Base-by-base conservation (phyloP, 192 early-diverging fungal species). In the Coemansia sp. region DNA sequence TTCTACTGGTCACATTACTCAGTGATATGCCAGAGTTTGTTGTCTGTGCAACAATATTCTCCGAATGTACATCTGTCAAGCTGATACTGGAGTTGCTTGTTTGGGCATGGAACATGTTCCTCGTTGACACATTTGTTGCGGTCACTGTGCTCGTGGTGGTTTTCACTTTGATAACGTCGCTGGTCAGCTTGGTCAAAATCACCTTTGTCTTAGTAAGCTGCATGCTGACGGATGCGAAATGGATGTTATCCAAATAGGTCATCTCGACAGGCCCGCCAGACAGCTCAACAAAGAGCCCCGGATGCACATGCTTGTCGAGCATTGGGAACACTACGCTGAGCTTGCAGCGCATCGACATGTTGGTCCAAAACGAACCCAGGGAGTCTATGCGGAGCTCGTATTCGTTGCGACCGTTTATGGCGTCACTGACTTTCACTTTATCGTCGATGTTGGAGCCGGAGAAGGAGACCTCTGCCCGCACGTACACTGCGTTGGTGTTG, bases 381-480 rank as follows among this genome's bases (percentile, higher is more conserved):
- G 64, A 67, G 51, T 59, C 56, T n/a, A 77, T 70, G 51, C 55
- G 42, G 21, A 77, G 63, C n/a, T 77, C 66, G 53, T 77, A 77
- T 53, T 71, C 75, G 25, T 62, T 61, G 21, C 63, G 58, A 5
- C 23, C 29, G 23, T 72, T 77, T 15, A 65, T 8, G 9, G 45
- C 51, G 52, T 49, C 52, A 2, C 49, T 64, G 25, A 72, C 45
- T 9, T 49, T 59, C 29, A 60, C 64, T 26, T 57, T 67, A 18
- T 72, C 63, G 4, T 57, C 33, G 12, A 71, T 60, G 16, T 49
- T 51, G 8, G 51, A 51, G 33, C 45, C 60, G 3, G 35, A 34
- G n/a, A 49, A 63, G 9, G 65, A 46, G 7, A 77, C 53, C 34
- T 72, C 66, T 13, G 59, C 75, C 7, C 20, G 34, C 16, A 77